Evolutionary conservation across 495 filamentous ascomycete genomes (phyloP).

Genomic region (Polyplosphaeria fusca): DNA sequence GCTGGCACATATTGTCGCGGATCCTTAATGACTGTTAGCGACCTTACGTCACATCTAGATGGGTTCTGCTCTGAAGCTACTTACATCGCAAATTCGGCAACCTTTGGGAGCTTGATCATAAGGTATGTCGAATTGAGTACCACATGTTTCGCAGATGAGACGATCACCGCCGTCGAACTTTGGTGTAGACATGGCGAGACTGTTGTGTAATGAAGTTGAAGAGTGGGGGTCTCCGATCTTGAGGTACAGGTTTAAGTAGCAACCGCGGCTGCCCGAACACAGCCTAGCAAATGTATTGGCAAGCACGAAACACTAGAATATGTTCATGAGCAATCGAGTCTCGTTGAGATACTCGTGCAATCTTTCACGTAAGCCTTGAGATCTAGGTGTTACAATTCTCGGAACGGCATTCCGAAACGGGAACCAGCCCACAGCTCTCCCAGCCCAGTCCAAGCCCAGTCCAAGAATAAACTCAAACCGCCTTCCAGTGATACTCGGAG

Average conservation of each 20-base stretch:
- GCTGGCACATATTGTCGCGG: constrained; percentile 63
- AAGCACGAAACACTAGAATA: background rate
- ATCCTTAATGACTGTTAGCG: constrained; percentile 39
- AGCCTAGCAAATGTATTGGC: constrained; percentile 18
- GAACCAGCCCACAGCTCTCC: too few species aligned
- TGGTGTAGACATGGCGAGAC: background rate
- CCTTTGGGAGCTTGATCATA: constrained; percentile 45
- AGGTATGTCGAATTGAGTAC: constrained; percentile 61
- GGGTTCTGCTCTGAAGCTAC: background rate
- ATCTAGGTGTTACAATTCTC: too few species aligned
- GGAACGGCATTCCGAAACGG: background rate
- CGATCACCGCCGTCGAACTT: constrained; percentile 42
- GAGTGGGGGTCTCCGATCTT: constrained; percentile 1
- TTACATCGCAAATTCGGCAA: constrained; percentile 76
- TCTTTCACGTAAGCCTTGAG: too few species aligned
- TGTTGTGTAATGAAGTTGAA: background rate
- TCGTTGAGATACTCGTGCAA: too few species aligned
- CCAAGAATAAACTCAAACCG: constrained; percentile 4
- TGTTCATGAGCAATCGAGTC: too few species aligned
- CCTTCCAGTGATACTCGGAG: background rate
- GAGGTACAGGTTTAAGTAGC: background rate
- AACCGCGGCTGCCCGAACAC: background rate
- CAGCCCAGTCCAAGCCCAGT: too few species aligned
- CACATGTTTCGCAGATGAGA: constrained; percentile 65
- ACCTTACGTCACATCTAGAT: background rate